Base-by-base conservation (phyloP, 2,329 filamentous ascomycete species). In the Orbilia blumenaviensis region DNA sequence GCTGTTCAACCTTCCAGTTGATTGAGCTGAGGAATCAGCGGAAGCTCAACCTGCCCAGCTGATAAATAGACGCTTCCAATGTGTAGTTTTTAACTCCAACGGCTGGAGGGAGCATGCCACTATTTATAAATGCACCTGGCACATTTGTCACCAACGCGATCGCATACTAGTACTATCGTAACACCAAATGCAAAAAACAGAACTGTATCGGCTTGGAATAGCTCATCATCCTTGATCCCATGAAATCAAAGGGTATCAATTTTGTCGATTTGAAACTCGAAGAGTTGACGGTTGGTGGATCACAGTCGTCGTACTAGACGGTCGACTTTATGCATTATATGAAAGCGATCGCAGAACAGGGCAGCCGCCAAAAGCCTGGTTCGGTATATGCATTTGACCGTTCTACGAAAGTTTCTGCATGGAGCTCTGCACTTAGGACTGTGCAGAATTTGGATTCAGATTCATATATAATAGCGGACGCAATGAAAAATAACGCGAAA, bases 121-220 rank as follows among this genome's bases (percentile, higher is more conserved):
- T 4, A 75, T 75, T 12, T 75, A 63, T n/a, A 75, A n/a, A 67
- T 21, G 14, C 27, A 1, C 12, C 36, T 0, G 18, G 12, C 7
- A 29, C 52, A 5, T 46, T 29, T 10, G 25, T 48, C 21, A 50
- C 62, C 2, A 36, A 63, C 10, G 54, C 62, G 3, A 56, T 75
- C 2, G 69, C 62, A 12, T 75, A 54, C 44, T 75, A 75, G 7
- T 75, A 54, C 44, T 75, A 75, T 38, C 44, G 62, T 25, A 29
- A 56, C 3, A 8, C 42, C 1, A 25, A 67, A n/a, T 75, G 62
- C 16, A 58, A 56, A 29, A 27, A 54, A 5, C 18, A 42, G 0
- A 60, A 61, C 16, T 44, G 42, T 3, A 4, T 1, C 2, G 25
- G 27, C 1, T 36, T 64, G 1, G 61, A 66, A 21, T 66, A 61